These are phyloP conservation scores for Aspergillus luchuensis DNA, from an alignment of 2,329 filamentous ascomycete species.

Conservation along the genomic window DNA sequence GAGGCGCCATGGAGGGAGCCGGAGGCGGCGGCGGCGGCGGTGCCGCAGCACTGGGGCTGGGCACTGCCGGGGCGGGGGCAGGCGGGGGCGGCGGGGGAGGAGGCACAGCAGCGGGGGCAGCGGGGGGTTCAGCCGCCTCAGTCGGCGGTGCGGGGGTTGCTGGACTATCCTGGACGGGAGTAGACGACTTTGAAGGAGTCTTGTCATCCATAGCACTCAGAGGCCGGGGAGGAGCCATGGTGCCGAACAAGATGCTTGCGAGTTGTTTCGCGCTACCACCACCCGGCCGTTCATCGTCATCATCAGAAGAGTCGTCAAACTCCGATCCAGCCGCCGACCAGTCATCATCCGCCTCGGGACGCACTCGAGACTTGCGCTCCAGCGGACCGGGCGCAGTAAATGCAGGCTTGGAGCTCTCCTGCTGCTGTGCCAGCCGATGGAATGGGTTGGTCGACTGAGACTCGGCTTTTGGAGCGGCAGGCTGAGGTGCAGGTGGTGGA, in stretches of 20 bases:
- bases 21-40: slow-evolving; percentile 38
- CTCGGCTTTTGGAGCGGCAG: slow-evolving; percentile 44
- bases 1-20: slow-evolving; percentile 33
- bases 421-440: slow-evolving; percentile 77
- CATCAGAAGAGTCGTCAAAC: slow-evolving; percentile 69
- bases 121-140: slow-evolving; percentile 25
- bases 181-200: slow-evolving; percentile 50
- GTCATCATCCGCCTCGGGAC: slow-evolving; percentile 68
- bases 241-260: slow-evolving; percentile 92
- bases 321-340: slow-evolving; percentile 82
- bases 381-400: slow-evolving; percentile 53
- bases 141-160: slow-evolving; percentile 38
- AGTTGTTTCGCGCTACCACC: slow-evolving; percentile 86
- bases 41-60: slow-evolving; percentile 32
- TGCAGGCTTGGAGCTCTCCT: slow-evolving; percentile 53
- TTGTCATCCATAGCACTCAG: slow-evolving; percentile 80
- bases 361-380: slow-evolving; percentile 54
- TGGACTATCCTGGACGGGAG: slow-evolving; percentile 46
- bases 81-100: slow-evolving; percentile 41
- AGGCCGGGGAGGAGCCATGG: slow-evolving; percentile 90
- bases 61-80: slow-evolving; percentile 30
- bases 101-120: slow-evolving; percentile 30
- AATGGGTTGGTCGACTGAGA: slow-evolving; percentile 91
- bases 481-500: slow-evolving; percentile 48
- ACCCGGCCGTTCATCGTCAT: slow-evolving; percentile 75